These are phyloP conservation scores for Coemansia interrupta DNA, from an alignment of 192 early-diverging fungal genomes.

Conservation along the genomic window DNA sequence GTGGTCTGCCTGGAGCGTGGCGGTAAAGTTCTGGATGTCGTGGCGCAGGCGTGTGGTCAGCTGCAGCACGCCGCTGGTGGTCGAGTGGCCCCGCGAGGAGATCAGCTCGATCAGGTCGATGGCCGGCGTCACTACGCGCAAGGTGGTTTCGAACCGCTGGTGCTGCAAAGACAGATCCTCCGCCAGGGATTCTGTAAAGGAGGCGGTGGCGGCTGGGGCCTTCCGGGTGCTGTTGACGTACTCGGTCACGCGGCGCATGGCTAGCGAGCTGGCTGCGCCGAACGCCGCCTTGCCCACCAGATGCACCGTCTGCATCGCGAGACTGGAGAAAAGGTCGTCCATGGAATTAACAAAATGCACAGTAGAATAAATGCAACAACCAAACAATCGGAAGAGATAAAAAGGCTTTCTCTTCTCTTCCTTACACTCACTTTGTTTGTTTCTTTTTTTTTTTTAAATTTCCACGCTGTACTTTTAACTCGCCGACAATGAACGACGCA, in stretches of 20 bases:
- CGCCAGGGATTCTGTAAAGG: conserved; percentile 12
- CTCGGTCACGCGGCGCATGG: conserved; percentile 44
- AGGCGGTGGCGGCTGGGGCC: neutral
- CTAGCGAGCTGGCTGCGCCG: conserved; percentile 50
- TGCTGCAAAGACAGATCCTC: conserved; percentile 41
- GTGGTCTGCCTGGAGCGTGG: conserved; percentile 17
- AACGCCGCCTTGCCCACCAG: conserved; percentile 64
- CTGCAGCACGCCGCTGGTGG: conserved; percentile 56
- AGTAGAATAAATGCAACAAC: too few species aligned
- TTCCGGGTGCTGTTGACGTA: conserved; percentile 26
- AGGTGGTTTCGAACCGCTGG: conserved; percentile 51
- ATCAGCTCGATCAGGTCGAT: conserved; percentile 66
- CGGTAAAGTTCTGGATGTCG: conserved; percentile 54
- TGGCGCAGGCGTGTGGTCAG: conserved; percentile 55
- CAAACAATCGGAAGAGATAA: too few species aligned
- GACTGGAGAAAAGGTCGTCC: conserved; percentile 62
- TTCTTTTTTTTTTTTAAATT: neutral
- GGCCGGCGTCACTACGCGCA: conserved; percentile 61
- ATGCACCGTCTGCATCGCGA: conserved; percentile 60
- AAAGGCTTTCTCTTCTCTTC: neutral
- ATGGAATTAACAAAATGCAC: conserved; percentile 22
- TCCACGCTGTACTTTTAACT: neutral
- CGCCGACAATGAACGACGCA: conserved; percentile 6
- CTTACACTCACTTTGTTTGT: neutral
- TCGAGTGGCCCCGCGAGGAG: conserved; percentile 60